A percentile compares a stretch with the other conserved stretches of the same genome.
phyloP scores from a whole-genome alignment of 495 filamentous ascomycete genomes.

The Penicillium soppii region DNA sequence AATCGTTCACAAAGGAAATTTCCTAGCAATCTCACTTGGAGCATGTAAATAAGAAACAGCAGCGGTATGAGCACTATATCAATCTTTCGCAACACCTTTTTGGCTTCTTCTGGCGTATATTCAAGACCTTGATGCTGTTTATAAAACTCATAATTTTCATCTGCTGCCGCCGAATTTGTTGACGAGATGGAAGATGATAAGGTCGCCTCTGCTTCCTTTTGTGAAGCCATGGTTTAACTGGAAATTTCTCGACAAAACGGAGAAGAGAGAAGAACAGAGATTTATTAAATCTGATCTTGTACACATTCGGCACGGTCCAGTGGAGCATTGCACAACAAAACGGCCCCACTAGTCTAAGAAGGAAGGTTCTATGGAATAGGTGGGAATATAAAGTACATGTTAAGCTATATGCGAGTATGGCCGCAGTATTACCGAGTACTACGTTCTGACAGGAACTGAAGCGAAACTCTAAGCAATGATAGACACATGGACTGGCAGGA shows the following conservation, averaged over 20 bases:
- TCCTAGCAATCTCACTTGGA: conserved; percentile 21
- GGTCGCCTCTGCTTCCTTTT: conserved; percentile 16
- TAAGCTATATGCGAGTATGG: background rate
- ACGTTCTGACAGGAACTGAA: background rate
- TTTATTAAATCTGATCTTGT: background rate
- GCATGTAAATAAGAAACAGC: conserved; percentile 55
- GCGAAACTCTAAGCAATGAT: background rate
- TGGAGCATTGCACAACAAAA: conserved; percentile 2
- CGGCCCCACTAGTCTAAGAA: background rate
- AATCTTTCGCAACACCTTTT: conserved; percentile 52
- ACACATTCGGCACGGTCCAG: background rate
- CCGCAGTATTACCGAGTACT: background rate
- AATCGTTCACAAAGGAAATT: background rate
- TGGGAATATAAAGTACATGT: background rate
- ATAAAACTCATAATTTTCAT: conserved; percentile 28
- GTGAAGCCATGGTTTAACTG: background rate
- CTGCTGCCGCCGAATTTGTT: conserved; percentile 14
- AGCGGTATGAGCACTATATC: conserved; percentile 55
- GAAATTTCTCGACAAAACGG: background rate
- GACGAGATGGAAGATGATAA: conserved; percentile 7
- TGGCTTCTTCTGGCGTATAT: conserved; percentile 48
- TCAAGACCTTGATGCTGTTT: conserved; percentile 19
- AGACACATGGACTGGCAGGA: background rate
- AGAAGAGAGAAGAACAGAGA: background rate
- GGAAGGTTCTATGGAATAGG: background rate